Conservation (phyloP, 2,329 filamentous ascomycete species). For the Colletotrichum lentis region DNA sequence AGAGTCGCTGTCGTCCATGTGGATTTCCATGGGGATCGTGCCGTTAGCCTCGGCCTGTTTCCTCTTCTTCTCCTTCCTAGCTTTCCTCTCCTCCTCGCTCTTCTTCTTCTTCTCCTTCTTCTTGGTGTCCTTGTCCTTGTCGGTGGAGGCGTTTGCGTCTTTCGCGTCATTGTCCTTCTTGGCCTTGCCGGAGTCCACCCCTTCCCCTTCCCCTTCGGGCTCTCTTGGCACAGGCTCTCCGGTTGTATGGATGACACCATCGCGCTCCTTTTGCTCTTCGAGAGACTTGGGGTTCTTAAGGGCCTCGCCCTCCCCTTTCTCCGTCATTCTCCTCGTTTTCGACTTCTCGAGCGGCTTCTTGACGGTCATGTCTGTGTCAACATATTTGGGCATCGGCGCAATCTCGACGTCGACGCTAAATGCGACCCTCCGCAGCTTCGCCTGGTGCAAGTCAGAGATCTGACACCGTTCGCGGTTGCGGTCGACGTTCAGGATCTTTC, state of each 20-base stretch:
- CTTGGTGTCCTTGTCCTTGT: constrained; percentile 61
- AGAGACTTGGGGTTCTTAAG: constrained; percentile 71
- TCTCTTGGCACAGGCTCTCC: constrained; percentile 53
- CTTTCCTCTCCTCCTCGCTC: constrained; percentile 90
- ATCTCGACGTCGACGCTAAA: constrained; percentile 99
- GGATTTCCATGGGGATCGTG: constrained; percentile 82
- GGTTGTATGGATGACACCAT: constrained; percentile 51
- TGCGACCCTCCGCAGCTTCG: constrained; percentile 84
- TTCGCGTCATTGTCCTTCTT: constrained; percentile 41
- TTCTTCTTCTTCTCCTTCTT: constrained; percentile 98
- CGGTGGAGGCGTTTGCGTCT: constrained; percentile 39
- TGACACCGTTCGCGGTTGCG: constrained; percentile 79
- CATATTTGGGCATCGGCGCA: constrained; percentile 82
- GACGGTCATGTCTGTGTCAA: constrained; percentile 62
- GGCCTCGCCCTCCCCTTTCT: constrained; percentile 77
- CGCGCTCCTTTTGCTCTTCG: constrained; percentile 64
- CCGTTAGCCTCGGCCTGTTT: constrained; percentile 88
- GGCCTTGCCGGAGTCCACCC: constrained; percentile 39
- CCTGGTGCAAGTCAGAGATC: constrained; percentile 79
- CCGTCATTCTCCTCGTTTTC: constrained; percentile 69
- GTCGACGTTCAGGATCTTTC: constrained; percentile 86
- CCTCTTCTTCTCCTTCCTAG: constrained; percentile 88
- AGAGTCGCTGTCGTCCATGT: constrained; percentile 73
- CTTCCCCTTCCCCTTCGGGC: constrained; percentile 52
- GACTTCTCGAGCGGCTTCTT: constrained; percentile 56